Base-by-base conservation (phyloP, 768 basidiomycete species). In the Phylloporus sp. region DNA sequence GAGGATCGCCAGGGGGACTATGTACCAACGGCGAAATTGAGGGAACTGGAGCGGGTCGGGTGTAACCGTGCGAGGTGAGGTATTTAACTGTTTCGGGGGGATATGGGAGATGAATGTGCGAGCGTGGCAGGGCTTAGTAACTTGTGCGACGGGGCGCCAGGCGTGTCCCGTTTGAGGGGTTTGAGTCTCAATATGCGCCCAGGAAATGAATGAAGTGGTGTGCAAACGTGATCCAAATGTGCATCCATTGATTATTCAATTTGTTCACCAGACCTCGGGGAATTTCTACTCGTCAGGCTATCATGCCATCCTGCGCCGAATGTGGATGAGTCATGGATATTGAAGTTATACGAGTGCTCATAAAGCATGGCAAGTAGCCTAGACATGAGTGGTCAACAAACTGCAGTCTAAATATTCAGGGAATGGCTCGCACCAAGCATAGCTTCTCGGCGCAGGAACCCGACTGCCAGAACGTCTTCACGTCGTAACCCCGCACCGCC, bases 371-470 rank as follows among this genome's bases (percentile, higher is more conserved):
- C 38, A 51, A 49, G 27, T 6, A 22, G 50, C 29, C 60, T 57
- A 44, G 35, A 47, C 29, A 27, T 12, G 32, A 49, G 23, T 5
- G 9, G 39, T 63, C 28, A 63, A 48, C 27, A 16, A 1, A n/a
- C 48, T 38, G 34, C 26, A n/a, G 23, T 43, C 35, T 16, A 45
- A n/a, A 23, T 34, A 39, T 47, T 15, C 34, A 47, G 28, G 31
- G 23, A 24, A 34, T 28, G 18, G 23, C 35, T 57, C 63, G 5
- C 54, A 64, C 63, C 61, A 49, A 47, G 42, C 32, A 49, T 20
- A 43, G 23, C 41, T 35, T 23, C 34, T 39, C 18, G 41, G 26
- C n/a, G 13, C 31, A 50, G 27, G 42, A 38, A 16, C 32, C 29
- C 10, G 36, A 40, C 45, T 23, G 42, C 35, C 27, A 27, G 29